Percentiles rank a stretch among this genome's conserved stretches.
These are phyloP conservation scores for Cornus controversa DNA, from an alignment of 148 eudicot genomes.

Conservation along the genomic window DNA sequence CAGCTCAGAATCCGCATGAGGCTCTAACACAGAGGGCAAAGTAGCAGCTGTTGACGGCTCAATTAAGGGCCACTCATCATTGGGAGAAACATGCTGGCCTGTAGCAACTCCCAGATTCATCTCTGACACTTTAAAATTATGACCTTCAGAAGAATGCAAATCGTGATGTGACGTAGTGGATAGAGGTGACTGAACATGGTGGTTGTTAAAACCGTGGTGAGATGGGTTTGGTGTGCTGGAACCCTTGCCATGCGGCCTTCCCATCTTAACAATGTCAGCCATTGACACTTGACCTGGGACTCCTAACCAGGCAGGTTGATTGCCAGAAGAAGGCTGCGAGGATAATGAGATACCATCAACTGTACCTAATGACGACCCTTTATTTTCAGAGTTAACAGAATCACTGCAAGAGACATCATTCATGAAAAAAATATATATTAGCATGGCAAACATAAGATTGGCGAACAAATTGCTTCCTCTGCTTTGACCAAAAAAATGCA, in stretches of 20 bases:
- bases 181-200: conserved; percentile 34
- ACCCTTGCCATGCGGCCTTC: conserved; percentile 66
- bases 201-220: conserved; percentile 34
- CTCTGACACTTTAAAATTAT: conserved; percentile 40
- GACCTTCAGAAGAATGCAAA: conserved; percentile 35
- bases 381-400: conserved; percentile 33
- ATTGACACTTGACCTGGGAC: conserved; percentile 79
- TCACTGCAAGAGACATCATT: conserved; percentile 60
- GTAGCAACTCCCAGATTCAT: conserved; percentile 23
- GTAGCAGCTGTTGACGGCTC: conserved; percentile 56
- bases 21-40: conserved; percentile 35
- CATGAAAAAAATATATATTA: background rate
- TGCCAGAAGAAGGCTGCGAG: conserved; percentile 56
- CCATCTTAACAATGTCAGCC: conserved; percentile 99
- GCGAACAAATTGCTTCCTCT: background rate
- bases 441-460: conserved; percentile 3
- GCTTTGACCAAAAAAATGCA: background rate
- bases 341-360: conserved; percentile 44
- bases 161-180: conserved; percentile 33
- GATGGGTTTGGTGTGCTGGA: conserved; percentile 38
- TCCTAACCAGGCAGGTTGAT: conserved; percentile 71
- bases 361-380: conserved; percentile 27
- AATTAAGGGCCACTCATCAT: conserved; percentile 71
- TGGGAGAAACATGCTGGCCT: conserved; percentile 36
- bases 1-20: conserved; percentile 40